These are phyloP conservation scores for Mimosa pudica DNA, from an alignment of 306 rosid genomes.

Conservation along the genomic window DNA sequence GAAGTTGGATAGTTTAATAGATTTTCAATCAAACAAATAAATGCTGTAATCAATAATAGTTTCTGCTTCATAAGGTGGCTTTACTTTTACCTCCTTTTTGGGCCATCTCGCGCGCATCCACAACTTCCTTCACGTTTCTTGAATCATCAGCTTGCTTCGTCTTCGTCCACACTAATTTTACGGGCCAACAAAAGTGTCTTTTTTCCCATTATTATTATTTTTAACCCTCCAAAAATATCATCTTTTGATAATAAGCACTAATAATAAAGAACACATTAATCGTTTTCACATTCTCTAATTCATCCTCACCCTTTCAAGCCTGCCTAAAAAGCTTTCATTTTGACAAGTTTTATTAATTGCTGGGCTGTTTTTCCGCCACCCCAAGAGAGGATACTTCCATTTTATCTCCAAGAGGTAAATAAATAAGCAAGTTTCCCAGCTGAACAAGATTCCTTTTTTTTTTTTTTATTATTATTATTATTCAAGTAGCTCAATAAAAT, in stretches of 20 bases:
- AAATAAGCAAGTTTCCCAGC: constrained; percentile 7
- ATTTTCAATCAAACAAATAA: not conserved
- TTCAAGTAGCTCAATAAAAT: not conserved
- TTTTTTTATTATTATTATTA: no score
- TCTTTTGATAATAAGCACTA: not conserved
- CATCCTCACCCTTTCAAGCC: constrained; percentile 7
- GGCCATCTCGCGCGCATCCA: not conserved
- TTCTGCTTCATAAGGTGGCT: not conserved
- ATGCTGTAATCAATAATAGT: not conserved
- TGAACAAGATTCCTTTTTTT: not conserved
- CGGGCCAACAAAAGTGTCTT: constrained; percentile 7
- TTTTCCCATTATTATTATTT: not conserved
- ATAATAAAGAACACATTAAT: not conserved
- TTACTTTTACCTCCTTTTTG: not conserved
- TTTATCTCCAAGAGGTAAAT: constrained; percentile 12
- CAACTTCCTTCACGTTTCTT: not conserved
- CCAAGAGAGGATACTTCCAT: not conserved
- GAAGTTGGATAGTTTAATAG: not conserved
- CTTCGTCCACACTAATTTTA: not conserved
- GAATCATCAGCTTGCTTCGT: not conserved
- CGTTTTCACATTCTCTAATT: not conserved
- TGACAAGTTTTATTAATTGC: not conserved
- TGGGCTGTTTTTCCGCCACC: not conserved
- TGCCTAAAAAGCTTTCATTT: not conserved
- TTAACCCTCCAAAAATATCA: not conserved